Base-by-base conservation (phyloP, 768 basidiomycete genomes). In the Boletus sp. region DNA sequence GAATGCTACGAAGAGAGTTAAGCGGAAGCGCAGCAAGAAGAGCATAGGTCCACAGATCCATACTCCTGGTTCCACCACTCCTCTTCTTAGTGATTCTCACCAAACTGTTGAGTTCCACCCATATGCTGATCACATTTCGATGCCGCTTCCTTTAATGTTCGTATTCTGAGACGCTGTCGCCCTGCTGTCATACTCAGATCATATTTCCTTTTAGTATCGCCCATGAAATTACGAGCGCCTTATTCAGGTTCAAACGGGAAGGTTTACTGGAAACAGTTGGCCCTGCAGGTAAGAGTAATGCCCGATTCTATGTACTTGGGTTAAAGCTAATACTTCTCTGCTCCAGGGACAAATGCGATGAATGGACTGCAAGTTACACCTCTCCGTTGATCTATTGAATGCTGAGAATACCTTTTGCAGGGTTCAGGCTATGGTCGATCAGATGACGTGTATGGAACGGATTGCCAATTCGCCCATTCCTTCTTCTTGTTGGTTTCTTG, bases 251-350 rank as follows among this genome's bases (percentile, higher is more conserved):
- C 72, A 84, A 86, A 67, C 78, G 87, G 37, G 86, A 90, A 62
- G 93, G 92, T 1, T 86, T 86, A 55, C 72, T 98, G 50, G 95
- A 97, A 71, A 87, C 87, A 17, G 86, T 95, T 58, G 95, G 95
- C 35, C 93, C 93, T 12, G 93, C 94, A 30, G 87, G 92, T 84
- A 68, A 69, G 75, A 66, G 12, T 37, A 41, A 10, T 47, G 5
- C 7, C 54, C 12, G 5, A 51, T 11, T 28, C 37, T 35, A 24
- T 7, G 11, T 30, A 10, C 41, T n/a, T 18, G 35, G 10, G 52
- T 32, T 53, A 9, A 63, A 55, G 35, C 29, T 30, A 55, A 47
- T 39, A 51, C 32, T 42, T 35, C 30, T 35, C n/a, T 50, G 8
- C 3, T 35, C 45, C 61, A 89, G 90, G 91, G 59, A 76, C 83